A percentile compares a stretch with the other conserved stretches of the same genome.
phyloP scores from a whole-genome alignment of 192 early-diverging fungal species.

The Chytriomyces sp. region DNA sequence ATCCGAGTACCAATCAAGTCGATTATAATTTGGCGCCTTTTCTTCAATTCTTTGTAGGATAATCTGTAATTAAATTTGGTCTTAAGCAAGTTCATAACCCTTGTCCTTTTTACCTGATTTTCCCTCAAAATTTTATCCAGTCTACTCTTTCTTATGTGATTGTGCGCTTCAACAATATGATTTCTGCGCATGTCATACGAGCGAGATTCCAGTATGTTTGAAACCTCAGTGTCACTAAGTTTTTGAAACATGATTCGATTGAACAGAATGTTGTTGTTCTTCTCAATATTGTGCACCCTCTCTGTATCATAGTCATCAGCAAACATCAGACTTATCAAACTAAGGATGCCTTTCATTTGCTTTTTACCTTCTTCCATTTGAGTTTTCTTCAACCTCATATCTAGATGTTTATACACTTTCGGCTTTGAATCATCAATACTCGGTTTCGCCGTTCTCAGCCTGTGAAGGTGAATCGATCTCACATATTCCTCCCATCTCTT shows the following conservation, averaged over 20 bases:
- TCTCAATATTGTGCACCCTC: slow-evolving; percentile 44
- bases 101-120: slow-evolving; percentile 26
- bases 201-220: background rate
- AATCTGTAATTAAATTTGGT: slow-evolving; percentile 27
- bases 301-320: slow-evolving; percentile 35
- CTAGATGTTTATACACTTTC: slow-evolving; percentile 41
- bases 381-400: slow-evolving; percentile 45
- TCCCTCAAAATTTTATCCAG: slow-evolving; percentile 35
- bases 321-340: background rate
- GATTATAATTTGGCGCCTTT: slow-evolving; percentile 47
- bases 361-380: slow-evolving; percentile 49
- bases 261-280: slow-evolving; percentile 49
- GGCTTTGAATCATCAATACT: slow-evolving; percentile 48
- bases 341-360: too few species aligned
- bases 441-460: slow-evolving; percentile 33
- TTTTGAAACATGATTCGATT: slow-evolving; percentile 30
- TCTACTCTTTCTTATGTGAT: slow-evolving; percentile 13
- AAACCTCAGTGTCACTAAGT: slow-evolving; percentile 1
- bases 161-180: slow-evolving; percentile 4
- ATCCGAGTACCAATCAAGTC: slow-evolving; percentile 22
- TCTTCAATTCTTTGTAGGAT: slow-evolving; percentile 44
- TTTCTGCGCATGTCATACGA: background rate
- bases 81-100: background rate
- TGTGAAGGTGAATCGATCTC: slow-evolving; percentile 32
- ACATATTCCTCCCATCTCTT: slow-evolving; percentile 45